Base-by-base conservation (phyloP, 208 protist species). In the Trypanosoma congolense region DNA sequence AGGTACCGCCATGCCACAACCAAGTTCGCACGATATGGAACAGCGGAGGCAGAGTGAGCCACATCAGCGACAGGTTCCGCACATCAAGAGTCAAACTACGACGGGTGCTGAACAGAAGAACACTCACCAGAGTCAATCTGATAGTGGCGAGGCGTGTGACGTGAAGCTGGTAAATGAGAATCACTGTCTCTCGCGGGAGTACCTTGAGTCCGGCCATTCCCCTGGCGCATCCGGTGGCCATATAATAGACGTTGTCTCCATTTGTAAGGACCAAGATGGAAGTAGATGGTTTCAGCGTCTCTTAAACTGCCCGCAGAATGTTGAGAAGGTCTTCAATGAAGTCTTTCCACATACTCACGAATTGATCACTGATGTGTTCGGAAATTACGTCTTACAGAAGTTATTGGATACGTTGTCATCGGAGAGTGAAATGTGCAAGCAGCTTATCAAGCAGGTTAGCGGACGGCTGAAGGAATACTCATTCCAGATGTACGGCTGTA, bases 341-440 rank as follows among this genome's bases (percentile, higher is more conserved):
- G 77, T 98, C 9, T 56, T 96, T 1, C 59, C 62, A 0, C 36
- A 74, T 22, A 85, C 87, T 8, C 69, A 90, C 28, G 68, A 80
- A 6, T 75, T 98, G 14, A 92, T 96, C 65, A 94, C 74, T 19
- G 93, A 98, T 56, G 95, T 99, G 3, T 99, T 99, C 87, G 98
- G 97, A 24, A 98, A 99, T 70, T 99, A 98, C 73, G 96, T 98
- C 22, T 70, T 98, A 25, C 95, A 99, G 76, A 99, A 99, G 75
- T 83, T 99, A 38, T 93, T 99, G 45, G 97, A 99, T 59, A 81
- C 93, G 26, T 83, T 95, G 40, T 59, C 72, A 9, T 31, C 29
- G 18, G 65, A 51, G 10, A 51, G 64, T 45, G 40, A 41, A 36
- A 64, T 83, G 59, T 53, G 70, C 25, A 44, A 31, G 9, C 49